Conservation (phyloP, 208 protist genomes). For the Porcisia deanei region DNA sequence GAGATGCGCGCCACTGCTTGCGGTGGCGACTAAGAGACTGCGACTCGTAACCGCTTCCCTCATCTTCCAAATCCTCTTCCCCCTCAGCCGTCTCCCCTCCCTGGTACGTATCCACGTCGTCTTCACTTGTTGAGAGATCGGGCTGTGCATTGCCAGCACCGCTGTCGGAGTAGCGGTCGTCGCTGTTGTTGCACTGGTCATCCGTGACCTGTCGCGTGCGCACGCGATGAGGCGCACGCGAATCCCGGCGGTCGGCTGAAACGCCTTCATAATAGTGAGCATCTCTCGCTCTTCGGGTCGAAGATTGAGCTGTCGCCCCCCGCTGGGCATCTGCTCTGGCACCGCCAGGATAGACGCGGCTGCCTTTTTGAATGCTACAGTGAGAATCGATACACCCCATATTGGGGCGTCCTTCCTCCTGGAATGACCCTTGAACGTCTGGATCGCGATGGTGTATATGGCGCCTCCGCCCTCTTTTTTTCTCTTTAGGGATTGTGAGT, state of each 20-base stretch:
- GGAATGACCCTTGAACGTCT: neutral
- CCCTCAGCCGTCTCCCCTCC: neutral
- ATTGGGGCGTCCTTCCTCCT: neutral
- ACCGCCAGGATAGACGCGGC: neutral
- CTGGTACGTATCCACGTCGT: neutral
- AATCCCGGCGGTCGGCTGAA: neutral
- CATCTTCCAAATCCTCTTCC: neutral
- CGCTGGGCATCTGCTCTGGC: neutral
- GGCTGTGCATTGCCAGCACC: neutral
- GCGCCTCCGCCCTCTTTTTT: neutral
- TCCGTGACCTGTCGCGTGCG: neutral
- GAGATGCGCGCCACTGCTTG: neutral
- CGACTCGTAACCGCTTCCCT: neutral
- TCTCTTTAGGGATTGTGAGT: neutral
- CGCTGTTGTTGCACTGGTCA: neutral
- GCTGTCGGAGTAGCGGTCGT: conserved; percentile 1
- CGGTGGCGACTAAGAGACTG: neutral
- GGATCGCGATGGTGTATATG: neutral
- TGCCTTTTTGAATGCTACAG: neutral
- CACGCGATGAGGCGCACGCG: neutral
- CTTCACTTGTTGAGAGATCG: neutral
- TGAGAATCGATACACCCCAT: neutral
- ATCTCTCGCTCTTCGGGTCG: neutral
- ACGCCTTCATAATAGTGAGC: too few species aligned
- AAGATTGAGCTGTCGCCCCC: neutral